phyloP scores from a whole-genome alignment of 495 filamentous ascomycete species.

The Neurospora pannonica region DNA sequence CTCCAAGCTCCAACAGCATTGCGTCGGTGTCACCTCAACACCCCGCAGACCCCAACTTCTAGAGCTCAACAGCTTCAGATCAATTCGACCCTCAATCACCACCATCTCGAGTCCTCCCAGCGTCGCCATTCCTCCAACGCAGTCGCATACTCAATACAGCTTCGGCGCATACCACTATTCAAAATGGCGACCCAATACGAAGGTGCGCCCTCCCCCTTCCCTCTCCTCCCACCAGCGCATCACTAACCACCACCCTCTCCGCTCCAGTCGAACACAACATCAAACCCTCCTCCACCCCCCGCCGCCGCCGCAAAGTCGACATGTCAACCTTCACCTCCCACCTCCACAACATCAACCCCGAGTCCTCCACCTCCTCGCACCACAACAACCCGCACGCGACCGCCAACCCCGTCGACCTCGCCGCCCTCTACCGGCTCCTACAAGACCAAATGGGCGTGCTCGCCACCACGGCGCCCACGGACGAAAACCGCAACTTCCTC shows the following conservation, averaged over 20 bases:
- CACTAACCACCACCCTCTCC: background rate
- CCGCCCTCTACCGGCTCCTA: conserved; percentile 47
- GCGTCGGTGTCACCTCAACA: background rate
- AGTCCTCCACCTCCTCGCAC: conserved; percentile 19
- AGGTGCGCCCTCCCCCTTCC: conserved; percentile 18
- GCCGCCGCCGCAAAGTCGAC: conserved; percentile 59
- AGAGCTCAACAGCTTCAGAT: background rate
- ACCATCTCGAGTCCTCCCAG: background rate
- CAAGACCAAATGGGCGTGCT: conserved; percentile 41
- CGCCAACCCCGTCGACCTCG: conserved; percentile 63
- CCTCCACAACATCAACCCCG: conserved; percentile 52
- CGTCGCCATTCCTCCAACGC: background rate
- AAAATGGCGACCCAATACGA: conserved; percentile 39
- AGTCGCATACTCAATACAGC: background rate
- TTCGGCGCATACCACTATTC: background rate
- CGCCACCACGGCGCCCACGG: conserved; percentile 36
- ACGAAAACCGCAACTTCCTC: conserved; percentile 54
- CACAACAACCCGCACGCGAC: conserved; percentile 52
- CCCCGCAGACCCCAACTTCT: background rate
- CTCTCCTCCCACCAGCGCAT: background rate
- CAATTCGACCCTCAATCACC: background rate
- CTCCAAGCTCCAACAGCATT: background rate
- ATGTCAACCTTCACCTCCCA: conserved; percentile 81
- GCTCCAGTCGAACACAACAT: conserved; percentile 80
- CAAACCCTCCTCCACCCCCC: conserved; percentile 27